Evolutionary conservation across 306 rosid species (phyloP), one percentile per base, ranked within the genome.

Genomic region (Acmispon strigosus): DNA sequence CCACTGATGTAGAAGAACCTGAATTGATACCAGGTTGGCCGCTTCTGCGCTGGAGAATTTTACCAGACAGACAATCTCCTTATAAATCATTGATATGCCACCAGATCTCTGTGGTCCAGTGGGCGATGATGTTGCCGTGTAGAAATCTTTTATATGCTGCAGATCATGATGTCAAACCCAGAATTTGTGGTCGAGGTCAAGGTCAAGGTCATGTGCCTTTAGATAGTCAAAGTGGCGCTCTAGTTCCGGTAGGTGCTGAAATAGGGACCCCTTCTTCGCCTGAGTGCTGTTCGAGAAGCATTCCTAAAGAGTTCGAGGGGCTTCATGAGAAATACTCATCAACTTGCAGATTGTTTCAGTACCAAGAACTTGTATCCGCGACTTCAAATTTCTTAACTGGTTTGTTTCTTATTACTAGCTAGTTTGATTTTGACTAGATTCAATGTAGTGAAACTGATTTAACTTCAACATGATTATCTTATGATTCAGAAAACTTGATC

Each of bases 11-110:
- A n/a, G 70, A 42, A 39, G 78, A 82, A 74, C 66, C 81, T 6
- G 93, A 89, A 78, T 67, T 54, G 36, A 87, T 81, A 72, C 97
- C 99, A 0, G 99, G 99, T 68, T 95, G 99, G 99, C 99, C 99
- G 10, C 82, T 95, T 50, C 97, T 91, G 42, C 90, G 82, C 41
- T 74, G 77, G 14, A 68, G 83, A 7, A 61, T 69, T 62, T 45
- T 71, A 72, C 60, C 86, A 1, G 86, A 73, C 2, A 69, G 24
- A 17, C 80, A 24, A 58, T 66, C 64, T 76, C 66, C 70, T 0
- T 79, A 70, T 8, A 63, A 73, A 73, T 66, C 84, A 11, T 18
- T 44, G 82, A 64, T 57, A 29, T 66, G 27, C 43, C 43, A 50
- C 78, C 75, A 78, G 78, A 82, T 85, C 80, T 87, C 99, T 6